Evolutionary conservation across 345 rosid species (phyloP).

Genomic region (Toxicodendron radicans): DNA sequence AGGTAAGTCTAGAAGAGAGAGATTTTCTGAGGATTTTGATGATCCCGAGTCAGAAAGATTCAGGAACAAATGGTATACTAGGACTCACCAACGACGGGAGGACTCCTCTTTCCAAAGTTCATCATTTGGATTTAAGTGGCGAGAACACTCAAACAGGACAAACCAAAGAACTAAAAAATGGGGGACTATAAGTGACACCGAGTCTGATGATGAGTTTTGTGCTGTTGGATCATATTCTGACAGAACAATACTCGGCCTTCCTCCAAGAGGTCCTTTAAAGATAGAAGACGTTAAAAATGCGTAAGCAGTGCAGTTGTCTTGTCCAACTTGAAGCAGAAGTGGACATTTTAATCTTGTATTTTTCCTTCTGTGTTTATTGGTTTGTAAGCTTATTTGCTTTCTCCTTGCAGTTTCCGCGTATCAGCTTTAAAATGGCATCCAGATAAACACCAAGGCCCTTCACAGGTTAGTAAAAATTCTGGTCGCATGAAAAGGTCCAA

Average conservation of each 20-base stretch:
- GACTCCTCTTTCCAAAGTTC: conserved; percentile 31
- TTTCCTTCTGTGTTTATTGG: neutral
- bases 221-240: conserved; percentile 57
- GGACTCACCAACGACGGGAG: conserved; percentile 35
- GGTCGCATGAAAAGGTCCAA: neutral
- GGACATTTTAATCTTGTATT: neutral
- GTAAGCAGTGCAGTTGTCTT: conserved; percentile 33
- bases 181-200: conserved; percentile 41
- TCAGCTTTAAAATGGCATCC: conserved; percentile 97
- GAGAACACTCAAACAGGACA: conserved; percentile 51
- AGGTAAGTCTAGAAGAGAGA: conserved; percentile 49
- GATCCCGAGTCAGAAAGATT: conserved; percentile 45
- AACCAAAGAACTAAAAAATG: conserved; percentile 38
- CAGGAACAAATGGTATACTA: conserved; percentile 50
- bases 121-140: conserved; percentile 56
- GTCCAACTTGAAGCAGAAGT: neutral
- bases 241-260: conserved; percentile 64
- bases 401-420: conserved; percentile 59
- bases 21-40: conserved; percentile 41
- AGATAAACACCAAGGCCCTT: conserved; percentile 76
- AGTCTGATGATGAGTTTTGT: conserved; percentile 40
- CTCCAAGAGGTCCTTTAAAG: conserved; percentile 60
- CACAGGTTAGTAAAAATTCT: conserved; percentile 44
- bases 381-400: conserved; percentile 3
- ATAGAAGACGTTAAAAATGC: conserved; percentile 83